Percentiles rank a stretch among this genome's conserved stretches.
Conservation (phyloP, 148 eudicot genomes). For the Spergularia marina region DNA sequence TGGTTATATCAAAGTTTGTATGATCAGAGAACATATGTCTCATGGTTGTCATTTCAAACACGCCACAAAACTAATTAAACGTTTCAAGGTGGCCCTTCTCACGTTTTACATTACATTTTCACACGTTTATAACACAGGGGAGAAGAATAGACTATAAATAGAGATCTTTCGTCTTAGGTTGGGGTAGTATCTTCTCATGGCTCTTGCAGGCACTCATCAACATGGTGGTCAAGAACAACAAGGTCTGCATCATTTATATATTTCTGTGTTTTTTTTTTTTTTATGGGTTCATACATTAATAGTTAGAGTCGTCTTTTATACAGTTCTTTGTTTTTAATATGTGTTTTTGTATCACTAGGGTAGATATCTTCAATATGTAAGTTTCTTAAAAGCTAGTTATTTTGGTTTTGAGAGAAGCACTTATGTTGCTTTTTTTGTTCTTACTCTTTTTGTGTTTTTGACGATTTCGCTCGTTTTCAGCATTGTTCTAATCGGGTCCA, state of each 20-base stretch:
- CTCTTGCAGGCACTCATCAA: conserved; percentile 21
- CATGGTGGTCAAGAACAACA: conserved; percentile 17
- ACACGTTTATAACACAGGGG: background rate
- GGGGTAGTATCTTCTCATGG: conserved; percentile 27
- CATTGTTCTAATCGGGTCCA: background rate
- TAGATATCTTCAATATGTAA: background rate
- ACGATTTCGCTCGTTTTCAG: background rate
- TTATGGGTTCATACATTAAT: conserved; percentile 8
- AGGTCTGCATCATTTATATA: conserved; percentile 24
- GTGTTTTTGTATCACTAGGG: background rate
- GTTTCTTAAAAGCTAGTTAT: background rate
- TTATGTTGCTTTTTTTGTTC: background rate
- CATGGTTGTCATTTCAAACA: background rate
- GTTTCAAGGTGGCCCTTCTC: background rate
- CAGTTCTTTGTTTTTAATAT: too few species aligned
- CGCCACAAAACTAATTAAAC: background rate
- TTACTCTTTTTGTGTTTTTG: background rate
- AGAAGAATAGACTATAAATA: conserved; percentile 22
- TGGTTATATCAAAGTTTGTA: background rate
- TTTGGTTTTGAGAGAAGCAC: background rate
- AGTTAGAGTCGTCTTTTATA: too few species aligned
- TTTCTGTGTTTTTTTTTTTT: background rate
- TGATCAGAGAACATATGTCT: background rate
- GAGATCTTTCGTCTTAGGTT: conserved; percentile 21
- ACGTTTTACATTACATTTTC: background rate